Conservation (phyloP, 768 basidiomycete species). For the Myochromella boudieri region DNA sequence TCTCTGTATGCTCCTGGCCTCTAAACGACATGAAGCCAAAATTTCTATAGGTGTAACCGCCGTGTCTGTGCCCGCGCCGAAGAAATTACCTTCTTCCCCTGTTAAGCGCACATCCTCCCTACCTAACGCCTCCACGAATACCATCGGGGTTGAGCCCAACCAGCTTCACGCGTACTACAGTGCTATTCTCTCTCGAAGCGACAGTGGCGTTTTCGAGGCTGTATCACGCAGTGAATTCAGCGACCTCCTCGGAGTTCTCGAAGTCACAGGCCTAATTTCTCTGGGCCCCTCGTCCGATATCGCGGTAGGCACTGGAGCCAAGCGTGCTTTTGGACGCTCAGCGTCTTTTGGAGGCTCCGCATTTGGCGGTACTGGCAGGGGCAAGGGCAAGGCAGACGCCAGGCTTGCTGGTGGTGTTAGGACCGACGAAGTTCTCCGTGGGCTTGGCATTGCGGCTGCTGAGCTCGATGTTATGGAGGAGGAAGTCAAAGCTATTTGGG, state of each 20-base stretch:
- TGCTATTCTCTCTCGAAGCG: slow-evolving; percentile 54
- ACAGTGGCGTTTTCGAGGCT: slow-evolving; percentile 54
- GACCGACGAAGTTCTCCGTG: slow-evolving; percentile 68
- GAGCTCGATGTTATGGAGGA: slow-evolving; percentile 44
- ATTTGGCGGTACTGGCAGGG: slow-evolving; percentile 40
- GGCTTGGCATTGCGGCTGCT: slow-evolving; percentile 49
- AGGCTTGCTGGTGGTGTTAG: slow-evolving; percentile 62
- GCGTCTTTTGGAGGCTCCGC: slow-evolving; percentile 51
- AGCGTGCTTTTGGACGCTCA: slow-evolving; percentile 54
- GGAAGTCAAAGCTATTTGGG: slow-evolving; percentile 49
- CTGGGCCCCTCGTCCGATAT: slow-evolving; percentile 13
- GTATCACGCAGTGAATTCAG: slow-evolving; percentile 77
- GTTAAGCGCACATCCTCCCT: slow-evolving; percentile 51
- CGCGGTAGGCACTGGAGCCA: slow-evolving; percentile 29
- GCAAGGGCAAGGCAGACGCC: slow-evolving; percentile 45
- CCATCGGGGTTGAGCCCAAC: slow-evolving; percentile 51
- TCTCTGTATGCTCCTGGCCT: slow-evolving; percentile 61
- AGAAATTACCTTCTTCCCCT: slow-evolving; percentile 39
- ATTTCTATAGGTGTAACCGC: slow-evolving; percentile 48
- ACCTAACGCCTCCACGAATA: slow-evolving; percentile 22
- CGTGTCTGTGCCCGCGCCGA: slow-evolving; percentile 31
- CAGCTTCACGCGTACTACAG: slow-evolving; percentile 68
- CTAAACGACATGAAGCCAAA: slow-evolving; percentile 58
- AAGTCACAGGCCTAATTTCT: slow-evolving; percentile 60
- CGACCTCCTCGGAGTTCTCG: slow-evolving; percentile 69